Percentiles rank a stretch among this genome's conserved stretches.
These are phyloP conservation scores for Fibroporia radiculosa DNA, from an alignment of 768 basidiomycete species.

Conservation along the genomic window DNA sequence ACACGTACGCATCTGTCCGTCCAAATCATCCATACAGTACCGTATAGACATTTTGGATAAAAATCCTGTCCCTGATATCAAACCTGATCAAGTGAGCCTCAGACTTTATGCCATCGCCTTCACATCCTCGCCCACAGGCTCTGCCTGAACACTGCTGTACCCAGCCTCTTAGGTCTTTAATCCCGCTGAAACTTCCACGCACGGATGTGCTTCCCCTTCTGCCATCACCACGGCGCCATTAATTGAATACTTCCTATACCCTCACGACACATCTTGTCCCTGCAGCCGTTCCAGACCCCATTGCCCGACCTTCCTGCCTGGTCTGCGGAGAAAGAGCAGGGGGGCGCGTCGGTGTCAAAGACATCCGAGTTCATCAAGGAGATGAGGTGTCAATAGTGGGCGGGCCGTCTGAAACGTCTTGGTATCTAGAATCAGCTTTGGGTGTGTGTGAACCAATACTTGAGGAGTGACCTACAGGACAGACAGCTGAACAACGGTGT, in stretches of 20 bases:
- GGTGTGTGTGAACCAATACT: constrained; percentile 69
- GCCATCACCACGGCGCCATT: constrained; percentile 32
- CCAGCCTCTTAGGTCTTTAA: neutral
- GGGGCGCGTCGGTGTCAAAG: constrained; percentile 16
- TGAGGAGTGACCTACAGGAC: constrained; percentile 26
- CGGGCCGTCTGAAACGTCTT: constrained; percentile 16
- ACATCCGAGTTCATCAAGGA: constrained; percentile 21
- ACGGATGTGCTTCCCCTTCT: constrained; percentile 22
- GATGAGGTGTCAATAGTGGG: constrained; percentile 24
- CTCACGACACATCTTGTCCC: constrained; percentile 50
- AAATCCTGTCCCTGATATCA: too few relatives aligned
- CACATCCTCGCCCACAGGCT: neutral
- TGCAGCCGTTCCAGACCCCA: constrained; percentile 38
- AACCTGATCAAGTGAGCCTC: too few relatives aligned
- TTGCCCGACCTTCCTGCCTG: constrained; percentile 26
- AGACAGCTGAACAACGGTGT: constrained; percentile 32
- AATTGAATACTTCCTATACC: constrained; percentile 26
- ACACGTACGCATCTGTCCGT: too few relatives aligned
- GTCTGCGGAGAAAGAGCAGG: constrained; percentile 27
- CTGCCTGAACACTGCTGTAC: neutral
- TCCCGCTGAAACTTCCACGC: neutral
- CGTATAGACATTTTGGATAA: too few relatives aligned
- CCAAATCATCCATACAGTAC: too few relatives aligned
- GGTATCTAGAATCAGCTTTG: constrained; percentile 39
- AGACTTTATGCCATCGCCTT: neutral